Percentiles rank a stretch among this genome's conserved stretches.
Conservation (phyloP, 305 asterid genomes). For the Fraxinus albicans region DNA sequence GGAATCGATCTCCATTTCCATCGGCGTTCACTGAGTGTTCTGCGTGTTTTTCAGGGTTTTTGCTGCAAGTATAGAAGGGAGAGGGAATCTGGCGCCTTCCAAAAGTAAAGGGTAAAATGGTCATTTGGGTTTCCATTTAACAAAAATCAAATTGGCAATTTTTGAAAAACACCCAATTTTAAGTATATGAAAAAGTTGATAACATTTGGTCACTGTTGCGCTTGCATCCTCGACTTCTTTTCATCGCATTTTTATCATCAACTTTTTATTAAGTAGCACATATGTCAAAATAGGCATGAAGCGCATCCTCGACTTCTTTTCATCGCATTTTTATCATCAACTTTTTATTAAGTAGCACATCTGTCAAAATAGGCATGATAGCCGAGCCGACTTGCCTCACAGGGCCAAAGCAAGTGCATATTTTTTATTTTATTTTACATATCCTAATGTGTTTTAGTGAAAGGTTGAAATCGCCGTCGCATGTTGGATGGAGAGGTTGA, state of each 20-base stretch:
- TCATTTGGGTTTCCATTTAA: neutral
- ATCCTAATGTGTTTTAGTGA: no score
- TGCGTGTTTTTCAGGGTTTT: constrained; percentile 12
- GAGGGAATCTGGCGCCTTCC: neutral
- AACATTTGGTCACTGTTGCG: no score
- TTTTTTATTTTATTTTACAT: no score
- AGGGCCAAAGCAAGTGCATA: neutral
- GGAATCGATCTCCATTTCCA: constrained; percentile 54
- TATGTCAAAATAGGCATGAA: neutral
- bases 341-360: neutral
- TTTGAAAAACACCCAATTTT: neutral
- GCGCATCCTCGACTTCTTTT: no score
- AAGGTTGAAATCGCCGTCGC: neutral
- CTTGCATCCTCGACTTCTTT: no score
- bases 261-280: neutral
- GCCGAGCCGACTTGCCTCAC: neutral
- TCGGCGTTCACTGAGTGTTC: constrained; percentile 9
- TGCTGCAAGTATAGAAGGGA: neutral
- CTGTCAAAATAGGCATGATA: neutral
- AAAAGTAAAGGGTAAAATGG: neutral
- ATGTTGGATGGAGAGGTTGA: neutral
- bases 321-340: neutral
- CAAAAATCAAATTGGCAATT: neutral
- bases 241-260: neutral
- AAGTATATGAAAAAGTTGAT: no score